Base-by-base conservation (phyloP, 305 asterid species). In the Fraxinus velutina region DNA sequence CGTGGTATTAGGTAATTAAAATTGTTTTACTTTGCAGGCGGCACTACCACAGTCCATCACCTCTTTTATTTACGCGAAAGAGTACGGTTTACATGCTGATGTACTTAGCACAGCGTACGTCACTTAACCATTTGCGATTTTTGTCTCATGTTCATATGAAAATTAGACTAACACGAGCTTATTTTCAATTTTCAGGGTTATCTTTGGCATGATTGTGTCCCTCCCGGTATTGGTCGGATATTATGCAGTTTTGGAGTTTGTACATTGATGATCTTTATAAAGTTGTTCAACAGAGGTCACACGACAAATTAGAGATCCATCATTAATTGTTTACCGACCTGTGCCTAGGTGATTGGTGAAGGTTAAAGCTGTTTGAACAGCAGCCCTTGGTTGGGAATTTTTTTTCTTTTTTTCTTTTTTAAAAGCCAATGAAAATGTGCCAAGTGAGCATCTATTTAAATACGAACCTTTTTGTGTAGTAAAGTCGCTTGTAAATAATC, bases 41-140 rank as follows among this genome's bases (percentile, higher is more conserved):
- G 94, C 94, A 32, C 1, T 92, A 27, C 96, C 96, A 22, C 96
- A 92, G 30, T 87, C 96, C 27, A 87, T 92, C 79, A 89, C 93
- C 24, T 88, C 96, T 76, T 92, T 92, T 52, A 86, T 92, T 73
- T 92, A 84, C 57, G 94, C 96, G 44, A 86, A 88, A 82, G 93
- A 92, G 77, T 92, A 92, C 37, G 92, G 92, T n/a, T 57, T 92
- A 13, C 96, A 92, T 81, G 92, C 96, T 6, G 87, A 88, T 12
- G 92, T 92, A 6, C 84, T 92, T 77, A 92, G 94, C 83, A 90
- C 96, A 8, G 89, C 92, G 94, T 92, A 4, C 86, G 92, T 79
- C n/a, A n/a, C 17, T 32, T 9, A 6, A 29, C 37, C 52, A 33
- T 17, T 27, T 12, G 15, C 5, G 10, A 5, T 30, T 12, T 21